Evolutionary conservation across 1,284 basidiomycete species (phyloP), one percentile per base, ranked within the genome.

Genomic region (Cryptococcus sp.): DNA sequence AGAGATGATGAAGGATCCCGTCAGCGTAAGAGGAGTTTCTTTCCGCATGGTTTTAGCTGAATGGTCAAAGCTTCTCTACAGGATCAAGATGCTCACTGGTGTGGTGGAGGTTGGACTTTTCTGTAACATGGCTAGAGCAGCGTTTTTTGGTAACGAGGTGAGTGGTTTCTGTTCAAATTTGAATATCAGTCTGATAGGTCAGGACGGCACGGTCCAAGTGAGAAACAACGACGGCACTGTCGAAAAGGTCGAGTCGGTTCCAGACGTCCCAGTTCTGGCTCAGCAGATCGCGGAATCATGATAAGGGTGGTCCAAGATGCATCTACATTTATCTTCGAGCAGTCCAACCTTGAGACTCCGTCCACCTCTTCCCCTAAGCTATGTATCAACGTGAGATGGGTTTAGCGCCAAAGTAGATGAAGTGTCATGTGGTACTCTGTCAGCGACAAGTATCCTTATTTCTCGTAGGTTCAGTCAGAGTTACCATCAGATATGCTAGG

Each of bases 101-200:
- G 92, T 98, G 10, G 88, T 98, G 35, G 95, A 98, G 76, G 96
- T 98, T 36, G 96, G 96, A 0, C 78, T 98, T 30, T 98, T 98
- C 81, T 93, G 90, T 71, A 80, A 86, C 53, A 87, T 98, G 83
- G 91, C 89, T n/a, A 84, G 88, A 73, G 92, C 91, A 0, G 94
- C 94, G 8, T 98, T 98, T 81, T 98, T 98, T 79, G 95, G 95
- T 15, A 95, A 96, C 67, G 83, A 86, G 79, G 88, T 89, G 57
- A 59, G 80, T 71, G 8, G n/a, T 14, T 23, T 14, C 35, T 47
- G 23, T 53, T 23, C 30, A n/a, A n/a, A 13, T 32, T 23, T 44
- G 7, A 34, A 4, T 32, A 41, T 33, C n/a, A 33, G 15, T 10
- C 50, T 52, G 41, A 52, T 46, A 4, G 8, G 23, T 13, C 55